A percentile compares a stretch with the other conserved stretches of the same genome.
Conservation (phyloP, 2,329 filamentous ascomycete species). For the Fusarium cicatricum region DNA sequence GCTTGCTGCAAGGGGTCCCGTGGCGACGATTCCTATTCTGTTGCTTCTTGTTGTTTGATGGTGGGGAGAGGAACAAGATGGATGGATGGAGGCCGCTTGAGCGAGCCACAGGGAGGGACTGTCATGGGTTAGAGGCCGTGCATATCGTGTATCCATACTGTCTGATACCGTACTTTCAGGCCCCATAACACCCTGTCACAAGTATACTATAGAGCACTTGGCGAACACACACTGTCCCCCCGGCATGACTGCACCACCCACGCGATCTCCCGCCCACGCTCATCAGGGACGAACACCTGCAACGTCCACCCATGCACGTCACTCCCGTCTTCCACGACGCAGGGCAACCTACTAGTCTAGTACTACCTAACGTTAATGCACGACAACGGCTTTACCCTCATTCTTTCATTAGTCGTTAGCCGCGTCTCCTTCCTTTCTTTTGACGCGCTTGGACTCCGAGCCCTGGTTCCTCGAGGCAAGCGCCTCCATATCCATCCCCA, state of each 20-base stretch:
- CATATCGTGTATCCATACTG: accelerated
- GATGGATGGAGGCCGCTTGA: slow-evolving; percentile 22
- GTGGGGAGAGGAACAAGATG: slow-evolving; percentile 17
- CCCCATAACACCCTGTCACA: no score
- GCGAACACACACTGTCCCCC: no score
- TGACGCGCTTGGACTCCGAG: slow-evolving; percentile 8
- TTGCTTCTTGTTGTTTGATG: slow-evolving; percentile 7
- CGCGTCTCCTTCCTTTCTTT: slow-evolving; percentile 14
- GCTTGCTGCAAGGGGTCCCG: slow-evolving; percentile 34
- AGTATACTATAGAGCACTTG: no score
- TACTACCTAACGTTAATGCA: no score
- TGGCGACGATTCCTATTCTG: slow-evolving; percentile 29
- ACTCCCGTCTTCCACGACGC: slow-evolving; percentile 8
- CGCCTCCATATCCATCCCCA: background rate
- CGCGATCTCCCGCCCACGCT: slow-evolving; percentile 31
- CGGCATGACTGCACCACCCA: slow-evolving; percentile 11
- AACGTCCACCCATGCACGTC: slow-evolving; percentile 25
- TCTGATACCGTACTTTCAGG: background rate
- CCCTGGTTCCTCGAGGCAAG: slow-evolving; percentile 3
- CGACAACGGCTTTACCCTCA: slow-evolving; percentile 14
- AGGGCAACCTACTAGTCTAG: no score
- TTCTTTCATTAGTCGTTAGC: slow-evolving; percentile 19
- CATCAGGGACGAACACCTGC: slow-evolving; percentile 33
- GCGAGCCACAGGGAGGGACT: slow-evolving; percentile 12
- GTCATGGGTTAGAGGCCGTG: slow-evolving; percentile 20